Percentiles rank a stretch among this genome's conserved stretches.
These are phyloP conservation scores for Rhizomucor pusillus DNA, from an alignment of 371 early-diverging fungal species.

Conservation along the genomic window DNA sequence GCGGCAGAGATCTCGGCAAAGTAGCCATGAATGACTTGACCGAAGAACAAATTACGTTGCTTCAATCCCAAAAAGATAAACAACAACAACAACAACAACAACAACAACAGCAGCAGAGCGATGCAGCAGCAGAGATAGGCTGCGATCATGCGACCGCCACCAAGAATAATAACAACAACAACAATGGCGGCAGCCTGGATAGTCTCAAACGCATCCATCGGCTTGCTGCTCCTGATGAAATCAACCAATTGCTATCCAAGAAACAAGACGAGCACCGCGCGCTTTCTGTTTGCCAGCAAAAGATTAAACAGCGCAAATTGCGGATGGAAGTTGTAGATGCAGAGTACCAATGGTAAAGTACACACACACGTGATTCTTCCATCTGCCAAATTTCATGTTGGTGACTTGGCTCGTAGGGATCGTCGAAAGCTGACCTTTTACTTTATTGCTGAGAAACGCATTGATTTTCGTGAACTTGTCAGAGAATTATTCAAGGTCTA, in stretches of 20 bases:
- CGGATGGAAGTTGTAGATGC: conserved; percentile 96
- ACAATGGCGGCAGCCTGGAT: conserved; percentile 51
- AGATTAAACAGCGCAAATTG: conserved; percentile 82
- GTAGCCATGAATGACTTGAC: conserved; percentile 66
- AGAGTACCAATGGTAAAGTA: conserved; percentile 92
- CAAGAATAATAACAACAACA: conserved; percentile 30
- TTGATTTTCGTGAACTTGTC: conserved; percentile 98
- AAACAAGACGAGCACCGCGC: conserved; percentile 88
- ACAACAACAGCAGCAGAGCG: conserved; percentile 20
- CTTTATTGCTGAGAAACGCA: conserved; percentile 87
- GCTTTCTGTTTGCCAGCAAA: conserved; percentile 78
- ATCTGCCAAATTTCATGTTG: not conserved
- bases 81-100: conserved; percentile 31
- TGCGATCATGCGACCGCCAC: not conserved
- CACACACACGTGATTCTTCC: not conserved
- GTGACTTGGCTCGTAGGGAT: conserved; percentile 58
- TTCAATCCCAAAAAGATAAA: conserved; percentile 9
- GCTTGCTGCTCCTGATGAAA: conserved; percentile 77
- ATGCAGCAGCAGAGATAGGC: not conserved
- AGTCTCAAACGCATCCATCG: conserved; percentile 87
- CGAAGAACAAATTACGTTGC: conserved; percentile 46
- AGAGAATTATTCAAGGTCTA: conserved; percentile 98
- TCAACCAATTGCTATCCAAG: conserved; percentile 69
- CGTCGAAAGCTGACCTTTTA: conserved; percentile 95
- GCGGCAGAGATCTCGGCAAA: conserved; percentile 93